phyloP scores from a whole-genome alignment of 495 filamentous ascomycete genomes.

The Penicillium pancosmium region DNA sequence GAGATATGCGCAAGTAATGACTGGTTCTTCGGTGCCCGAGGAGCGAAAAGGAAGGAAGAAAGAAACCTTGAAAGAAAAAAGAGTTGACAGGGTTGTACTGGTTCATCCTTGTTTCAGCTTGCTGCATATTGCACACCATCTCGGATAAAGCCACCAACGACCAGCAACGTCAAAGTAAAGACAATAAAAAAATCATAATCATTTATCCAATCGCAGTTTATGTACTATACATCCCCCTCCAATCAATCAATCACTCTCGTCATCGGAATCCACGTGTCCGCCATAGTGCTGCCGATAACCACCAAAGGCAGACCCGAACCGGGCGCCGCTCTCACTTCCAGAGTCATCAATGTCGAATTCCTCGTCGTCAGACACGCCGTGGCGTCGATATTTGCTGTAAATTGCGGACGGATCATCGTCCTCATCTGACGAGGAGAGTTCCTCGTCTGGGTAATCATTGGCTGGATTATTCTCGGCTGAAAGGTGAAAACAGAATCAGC shows the following conservation, averaged over 20 bases:
- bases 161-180: background rate
- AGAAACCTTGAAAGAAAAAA: background rate
- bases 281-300: conserved; percentile 22
- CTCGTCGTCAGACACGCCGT: conserved; percentile 55
- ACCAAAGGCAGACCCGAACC: conserved; percentile 22
- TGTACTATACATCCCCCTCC: background rate
- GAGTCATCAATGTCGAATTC: conserved; percentile 55
- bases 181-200: background rate
- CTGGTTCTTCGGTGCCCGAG: background rate
- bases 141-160: background rate
- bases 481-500: conserved; percentile 2
- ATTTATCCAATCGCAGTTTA: no score
- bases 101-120: background rate
- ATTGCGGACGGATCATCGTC: conserved; percentile 52
- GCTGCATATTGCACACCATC: conserved; percentile 3
- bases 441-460: conserved; percentile 71
- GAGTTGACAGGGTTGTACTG: background rate
- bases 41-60: background rate
- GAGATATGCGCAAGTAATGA: conserved; percentile 1
- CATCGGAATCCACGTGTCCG: conserved; percentile 35
- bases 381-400: conserved; percentile 44
- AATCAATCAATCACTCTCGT: conserved; percentile 22
- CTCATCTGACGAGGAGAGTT: conserved; percentile 61
- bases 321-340: conserved; percentile 44
- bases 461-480: conserved; percentile 65